Base-by-base conservation (phyloP, 1,139 yeast genomes). In the Blastobotrys ciferrii region DNA sequence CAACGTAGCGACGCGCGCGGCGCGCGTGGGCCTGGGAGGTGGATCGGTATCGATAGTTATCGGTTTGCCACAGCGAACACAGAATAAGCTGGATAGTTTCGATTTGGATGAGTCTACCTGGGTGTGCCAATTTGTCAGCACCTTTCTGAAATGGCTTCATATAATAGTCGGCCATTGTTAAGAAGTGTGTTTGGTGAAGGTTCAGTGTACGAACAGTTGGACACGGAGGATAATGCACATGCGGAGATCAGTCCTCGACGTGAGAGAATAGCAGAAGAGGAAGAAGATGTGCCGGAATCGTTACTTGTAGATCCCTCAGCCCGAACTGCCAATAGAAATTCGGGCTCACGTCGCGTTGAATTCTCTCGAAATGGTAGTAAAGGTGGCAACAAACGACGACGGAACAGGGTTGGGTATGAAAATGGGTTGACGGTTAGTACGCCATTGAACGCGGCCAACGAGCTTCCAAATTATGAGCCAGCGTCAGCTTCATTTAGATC, bases 131-230 rank as follows among this genome's bases (percentile, higher is more conserved):
- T 6, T 23, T 23, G 28, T 23, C 9, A 23, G 28, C 28, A 5
- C 5, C 9, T 5, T 31, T 31, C 12, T 31, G 14, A 31, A 11
- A 31, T 31, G 33, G 33, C 33, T 31, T 12, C 33, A n/a, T n/a
- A 31, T 12, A 11, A 31, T 13, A 31, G 13, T 12, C 5, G 33
- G 33, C 13, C 33, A 7, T 13, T 31, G 33, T n/a, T 31, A n/a
- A 31, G 14, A 13, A 31, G 33, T 31, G 33, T 31, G 33, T 43
- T 47, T 32, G 50, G 50, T 1, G 43, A 43, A 32, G 51, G 48
- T 2, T 48, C 51, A 7, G 30, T 48, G 11, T 48, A 48, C 43
- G 49, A 46, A 31, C 37, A 31, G 30, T 14, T 46, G 7, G 50
- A 47, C 31, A 48, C 32, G n/a, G 48, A 48, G 15, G 45, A 45